Evolutionary conservation across 306 rosid genomes (phyloP).

Genomic region (Canavalia ensiformis): DNA sequence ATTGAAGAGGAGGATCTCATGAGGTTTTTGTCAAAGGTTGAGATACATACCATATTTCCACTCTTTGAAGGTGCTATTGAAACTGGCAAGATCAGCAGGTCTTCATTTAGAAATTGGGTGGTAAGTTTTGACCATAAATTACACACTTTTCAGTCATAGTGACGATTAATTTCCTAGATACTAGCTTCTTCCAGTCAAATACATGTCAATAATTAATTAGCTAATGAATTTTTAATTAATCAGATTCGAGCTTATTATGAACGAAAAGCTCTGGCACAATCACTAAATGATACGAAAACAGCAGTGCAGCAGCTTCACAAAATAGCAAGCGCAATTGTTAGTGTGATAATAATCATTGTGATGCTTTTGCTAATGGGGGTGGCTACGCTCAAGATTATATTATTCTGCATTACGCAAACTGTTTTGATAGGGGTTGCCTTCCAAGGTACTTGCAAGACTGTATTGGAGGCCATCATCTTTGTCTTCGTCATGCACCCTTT

Average conservation of each 20-base stretch:
- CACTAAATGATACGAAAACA: slow-evolving; percentile 65
- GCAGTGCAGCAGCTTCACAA: slow-evolving; percentile 73
- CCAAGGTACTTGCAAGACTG: slow-evolving; percentile 65
- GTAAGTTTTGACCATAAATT: slow-evolving; percentile 46
- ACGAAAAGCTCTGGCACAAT: slow-evolving; percentile 63
- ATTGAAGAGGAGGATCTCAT: slow-evolving; percentile 68
- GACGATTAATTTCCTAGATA: no score
- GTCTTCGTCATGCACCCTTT: slow-evolving; percentile 73
- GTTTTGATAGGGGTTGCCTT: slow-evolving; percentile 62
- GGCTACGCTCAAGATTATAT: slow-evolving; percentile 52
- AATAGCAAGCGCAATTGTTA: slow-evolving; percentile 58
- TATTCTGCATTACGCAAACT: slow-evolving; percentile 56
- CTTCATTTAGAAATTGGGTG: slow-evolving; percentile 69
- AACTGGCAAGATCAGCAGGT: slow-evolving; percentile 60
- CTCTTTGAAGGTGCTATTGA: slow-evolving; percentile 67
- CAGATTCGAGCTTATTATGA: slow-evolving; percentile 71
- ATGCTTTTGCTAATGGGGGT: slow-evolving; percentile 57
- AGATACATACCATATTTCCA: slow-evolving; percentile 66
- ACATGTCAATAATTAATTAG: no score
- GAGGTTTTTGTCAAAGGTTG: slow-evolving; percentile 63
- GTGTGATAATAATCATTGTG: slow-evolving; percentile 59
- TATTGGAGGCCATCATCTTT: slow-evolving; percentile 62
- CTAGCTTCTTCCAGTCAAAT: no score
- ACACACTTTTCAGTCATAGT: not conserved
- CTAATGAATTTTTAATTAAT: not conserved